Evolutionary conservation across 139 green algal genomes (phyloP).

Genomic region (Asterochloris sp.): DNA sequence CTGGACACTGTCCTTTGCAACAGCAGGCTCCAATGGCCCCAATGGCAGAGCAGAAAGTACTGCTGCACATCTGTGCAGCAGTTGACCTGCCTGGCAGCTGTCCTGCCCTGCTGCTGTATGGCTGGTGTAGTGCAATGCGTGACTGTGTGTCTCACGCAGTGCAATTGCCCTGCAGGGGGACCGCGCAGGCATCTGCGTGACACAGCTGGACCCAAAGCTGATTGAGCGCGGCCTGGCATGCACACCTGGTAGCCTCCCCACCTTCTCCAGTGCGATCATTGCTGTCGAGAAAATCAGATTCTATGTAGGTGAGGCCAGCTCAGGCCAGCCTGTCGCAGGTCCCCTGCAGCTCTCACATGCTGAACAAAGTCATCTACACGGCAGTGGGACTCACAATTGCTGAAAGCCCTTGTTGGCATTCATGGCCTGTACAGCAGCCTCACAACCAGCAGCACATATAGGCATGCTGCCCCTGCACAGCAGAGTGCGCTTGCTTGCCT

Average conservation of each 20-base stretch:
- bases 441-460: too few relatives aligned
- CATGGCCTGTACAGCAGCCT: too few relatives aligned
- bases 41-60: not conserved
- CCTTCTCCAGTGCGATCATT: slow-evolving; percentile 67
- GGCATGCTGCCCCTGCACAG: too few relatives aligned
- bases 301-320: slow-evolving; percentile 28
- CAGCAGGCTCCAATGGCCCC: too few relatives aligned
- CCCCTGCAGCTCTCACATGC: too few relatives aligned
- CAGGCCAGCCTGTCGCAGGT: too few relatives aligned
- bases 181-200: slow-evolving; percentile 84
- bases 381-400: too few relatives aligned
- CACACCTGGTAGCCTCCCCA: slow-evolving; percentile 66
- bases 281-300: slow-evolving; percentile 82
- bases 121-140: not conserved
- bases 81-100: not conserved
- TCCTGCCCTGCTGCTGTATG: not conserved
- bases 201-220: slow-evolving; percentile 74
- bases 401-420: not conserved
- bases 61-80: too few relatives aligned
- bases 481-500: too few relatives aligned
- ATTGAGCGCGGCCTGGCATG: slow-evolving; percentile 83
- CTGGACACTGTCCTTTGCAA: too few relatives aligned
- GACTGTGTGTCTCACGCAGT: not conserved
- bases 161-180: slow-evolving; percentile 55
- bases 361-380: too few relatives aligned